Evolutionary conservation across 306 rosid genomes (phyloP).

Genomic region (Potentilla sterilis): DNA sequence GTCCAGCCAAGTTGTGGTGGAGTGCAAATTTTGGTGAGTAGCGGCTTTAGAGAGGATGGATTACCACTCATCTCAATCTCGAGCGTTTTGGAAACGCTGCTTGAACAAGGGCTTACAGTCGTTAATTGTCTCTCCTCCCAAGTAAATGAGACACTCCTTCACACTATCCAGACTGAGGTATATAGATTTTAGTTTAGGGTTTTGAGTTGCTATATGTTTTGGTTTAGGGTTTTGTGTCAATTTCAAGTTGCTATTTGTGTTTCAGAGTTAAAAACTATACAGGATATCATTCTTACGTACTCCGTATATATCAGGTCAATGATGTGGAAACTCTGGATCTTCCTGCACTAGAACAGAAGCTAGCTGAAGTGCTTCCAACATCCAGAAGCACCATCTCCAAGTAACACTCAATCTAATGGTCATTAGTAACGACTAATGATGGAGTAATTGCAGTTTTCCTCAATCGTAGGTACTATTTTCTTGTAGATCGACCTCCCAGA

Average conservation of each 20-base stretch:
- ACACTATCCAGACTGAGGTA: slow-evolving; percentile 56
- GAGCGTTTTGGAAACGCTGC: slow-evolving; percentile 31
- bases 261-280: not conserved
- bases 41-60: slow-evolving; percentile 24
- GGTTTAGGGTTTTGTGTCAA: not conserved
- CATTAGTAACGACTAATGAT: not conserved
- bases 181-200: not conserved
- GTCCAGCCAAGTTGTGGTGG: slow-evolving; percentile 40
- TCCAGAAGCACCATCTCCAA: slow-evolving; percentile 6
- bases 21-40: slow-evolving; percentile 38
- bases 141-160: slow-evolving; percentile 45
- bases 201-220: not conserved
- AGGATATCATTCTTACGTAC: not conserved
- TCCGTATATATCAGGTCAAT: slow-evolving; percentile 36
- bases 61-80: slow-evolving; percentile 31
- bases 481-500: not conserved
- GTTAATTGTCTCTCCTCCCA: slow-evolving; percentile 38
- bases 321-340: slow-evolving; percentile 29
- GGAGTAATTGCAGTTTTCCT: not conserved
- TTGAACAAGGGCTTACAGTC: slow-evolving; percentile 49
- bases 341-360: slow-evolving; percentile 46
- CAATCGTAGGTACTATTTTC: not conserved
- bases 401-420: not conserved
- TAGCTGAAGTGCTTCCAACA: slow-evolving; percentile 35
- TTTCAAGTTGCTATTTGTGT: not conserved